A percentile compares a stretch with the other conserved stretches of the same genome.
Conservation (phyloP, 2,329 filamentous ascomycete genomes). For the Penicillium expansum region DNA sequence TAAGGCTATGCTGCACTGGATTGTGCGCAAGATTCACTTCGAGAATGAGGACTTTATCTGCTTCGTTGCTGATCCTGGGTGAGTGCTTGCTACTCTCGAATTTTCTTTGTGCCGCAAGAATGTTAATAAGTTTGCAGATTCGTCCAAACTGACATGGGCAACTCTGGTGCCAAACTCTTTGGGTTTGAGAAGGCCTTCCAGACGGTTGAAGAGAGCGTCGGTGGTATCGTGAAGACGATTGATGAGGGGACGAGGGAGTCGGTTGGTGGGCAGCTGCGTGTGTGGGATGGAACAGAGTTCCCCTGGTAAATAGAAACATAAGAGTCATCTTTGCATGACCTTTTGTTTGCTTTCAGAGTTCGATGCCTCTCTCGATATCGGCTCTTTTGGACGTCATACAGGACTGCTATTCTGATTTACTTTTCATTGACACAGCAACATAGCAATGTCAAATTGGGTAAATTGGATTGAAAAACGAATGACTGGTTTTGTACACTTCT, state of each 20-base stretch:
- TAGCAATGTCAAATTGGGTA: neutral
- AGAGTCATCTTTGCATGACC: neutral
- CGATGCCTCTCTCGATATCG: too few relatives aligned
- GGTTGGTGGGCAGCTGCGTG: neutral
- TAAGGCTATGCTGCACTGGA: neutral
- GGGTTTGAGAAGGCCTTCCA: constrained; percentile 19
- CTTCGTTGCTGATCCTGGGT: neutral
- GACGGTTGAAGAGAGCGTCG: constrained; percentile 22
- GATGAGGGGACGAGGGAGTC: constrained; percentile 5
- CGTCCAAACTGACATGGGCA: constrained; percentile 27
- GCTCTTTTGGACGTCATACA: too few relatives aligned
- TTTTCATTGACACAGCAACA: neutral
- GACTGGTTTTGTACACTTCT: neutral
- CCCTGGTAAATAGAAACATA: neutral
- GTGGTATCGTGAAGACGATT: constrained; percentile 19
- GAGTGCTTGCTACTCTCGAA: neutral
- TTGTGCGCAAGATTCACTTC: neutral
- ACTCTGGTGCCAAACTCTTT: constrained; percentile 13
- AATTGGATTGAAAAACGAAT: neutral
- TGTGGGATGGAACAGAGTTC: neutral
- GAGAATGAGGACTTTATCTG: neutral
- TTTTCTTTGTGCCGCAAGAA: neutral
- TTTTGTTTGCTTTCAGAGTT: neutral
- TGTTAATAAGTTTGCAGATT: constrained; percentile 8
- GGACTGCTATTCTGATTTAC: too few relatives aligned